Evolutionary conservation across 345 rosid genomes (phyloP), one percentile per base, ranked within the genome.

Genomic region (Geranium brycei): DNA sequence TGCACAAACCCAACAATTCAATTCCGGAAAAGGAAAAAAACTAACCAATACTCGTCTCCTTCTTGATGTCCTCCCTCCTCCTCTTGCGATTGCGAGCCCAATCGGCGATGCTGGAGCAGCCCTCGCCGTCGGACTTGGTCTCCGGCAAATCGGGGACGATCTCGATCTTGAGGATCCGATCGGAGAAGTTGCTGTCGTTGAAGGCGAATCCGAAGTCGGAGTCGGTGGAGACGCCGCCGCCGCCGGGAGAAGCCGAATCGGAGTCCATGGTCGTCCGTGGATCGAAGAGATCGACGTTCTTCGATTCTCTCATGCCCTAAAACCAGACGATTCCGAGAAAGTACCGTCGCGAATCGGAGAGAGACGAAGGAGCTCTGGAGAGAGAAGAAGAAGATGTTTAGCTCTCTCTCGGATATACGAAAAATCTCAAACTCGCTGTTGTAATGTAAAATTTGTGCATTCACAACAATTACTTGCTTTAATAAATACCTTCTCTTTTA

Each of bases 31-130:
- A 62, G 23, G 15, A 4, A n/a, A 60, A 60, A 61, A 77, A 80
- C 10, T 80, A 77, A 58, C 73, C 70, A 73, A 76, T 83, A 38
- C 3, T 3, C 1, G 12, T 67, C 0, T 91, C 89, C 62, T 76
- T 83, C 71, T 72, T 78, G 61, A 75, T 65, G 31, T 80, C 90
- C 64, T 78, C 87, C 71, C 96, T 72, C 53, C 81, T 82, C 47
- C 98, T 71, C 81, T 91, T 91, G 61, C 89, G 83, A 64, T 83
- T 75, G 17, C 78, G 84, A 11, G 81, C 86, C 95, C 86, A 84
- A 59, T 88, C 88, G 62, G 79, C 83, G 75, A 79, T 73, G 71
- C 77, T 75, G 73, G 82, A 67, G 69, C 81, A 81, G 11, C 73
- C 75, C 28, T 77, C 86, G 7, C 76, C 84, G 57, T 75, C 83